Evolutionary conservation across 768 basidiomycete species (phyloP).

Genomic region (Pulveroboletus sp.): DNA sequence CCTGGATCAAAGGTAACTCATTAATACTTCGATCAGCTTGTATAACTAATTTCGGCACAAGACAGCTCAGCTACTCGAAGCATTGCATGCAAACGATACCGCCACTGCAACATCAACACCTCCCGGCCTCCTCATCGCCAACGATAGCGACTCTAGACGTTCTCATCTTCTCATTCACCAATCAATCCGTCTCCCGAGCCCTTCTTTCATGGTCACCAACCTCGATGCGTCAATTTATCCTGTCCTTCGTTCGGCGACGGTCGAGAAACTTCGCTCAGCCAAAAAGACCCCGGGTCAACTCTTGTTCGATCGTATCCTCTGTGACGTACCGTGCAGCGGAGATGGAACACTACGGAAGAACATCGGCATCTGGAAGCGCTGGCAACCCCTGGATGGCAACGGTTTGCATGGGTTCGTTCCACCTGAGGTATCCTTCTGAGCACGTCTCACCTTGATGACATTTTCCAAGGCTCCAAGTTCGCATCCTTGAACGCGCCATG

Average conservation of each 20-base stretch:
- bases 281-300: conserved; percentile 46
- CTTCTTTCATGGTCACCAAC: conserved; percentile 92
- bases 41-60: conserved; percentile 25
- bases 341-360: conserved; percentile 97
- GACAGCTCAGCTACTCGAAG: conserved; percentile 96
- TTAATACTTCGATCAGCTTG: background rate
- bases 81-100: conserved; percentile 78
- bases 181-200: conserved; percentile 87
- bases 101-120: conserved; percentile 63
- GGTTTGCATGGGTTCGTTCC: conserved; percentile 74
- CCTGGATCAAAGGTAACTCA: conserved; percentile 84
- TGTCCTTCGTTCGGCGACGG: conserved; percentile 38
- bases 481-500: conserved; percentile 92
- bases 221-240: conserved; percentile 90
- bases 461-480: conserved; percentile 70
- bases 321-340: conserved; percentile 97
- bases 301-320: conserved; percentile 88
- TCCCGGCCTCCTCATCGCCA: conserved; percentile 85
- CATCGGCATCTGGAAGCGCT: conserved; percentile 88
- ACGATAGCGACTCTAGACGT: conserved; percentile 91
- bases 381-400: conserved; percentile 86
- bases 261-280: conserved; percentile 28
- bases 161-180: conserved; percentile 97
- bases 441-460: conserved; percentile 1
- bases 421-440: background rate